Base-by-base conservation (phyloP, 2,329 filamentous ascomycete genomes). In the Fusarium palustre region DNA sequence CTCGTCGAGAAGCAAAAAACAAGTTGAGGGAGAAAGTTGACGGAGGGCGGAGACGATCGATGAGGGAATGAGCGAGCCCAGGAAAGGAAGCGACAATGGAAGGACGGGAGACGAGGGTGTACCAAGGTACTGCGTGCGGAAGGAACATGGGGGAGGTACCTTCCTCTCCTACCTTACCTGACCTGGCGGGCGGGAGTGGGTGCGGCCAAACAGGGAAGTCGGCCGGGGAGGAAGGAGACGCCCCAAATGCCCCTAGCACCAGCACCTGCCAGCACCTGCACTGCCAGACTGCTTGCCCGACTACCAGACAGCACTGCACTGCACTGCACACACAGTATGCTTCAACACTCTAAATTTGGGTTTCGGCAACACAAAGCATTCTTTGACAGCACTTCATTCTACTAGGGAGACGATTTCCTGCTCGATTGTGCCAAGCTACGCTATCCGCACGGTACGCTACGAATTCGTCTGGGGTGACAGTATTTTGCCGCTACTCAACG, bases 21-120 rank as follows among this genome's bases (percentile, higher is more conserved):
- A 66, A 74, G 69, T 66, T 66, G 68, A 73, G 72, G 69, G 65
- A 65, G 72, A 73, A 76, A 75, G 74, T 73, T 76, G 73, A 75
- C 74, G 74, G 71, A 69, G 68, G 70, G 75, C 74, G 74, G 75
- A 77, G 75, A 76, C 72, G 72, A 73, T 76, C 72, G 72, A 73
- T 76, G 72, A 74, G 70, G 74, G 74, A 76, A 72, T 69, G 73
- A 71, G 67, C 62, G 65, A 73, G 67, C 62, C 66, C 54, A 73
- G 64, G 61, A 71, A 70, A 66, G 48, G 48, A 71, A 72, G 68
- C 66, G 49, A 59, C 59, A 46, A 52, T 52, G 34, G 48, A 52
- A 64, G 59, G 41, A 65, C 60, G 62, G 62, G 64, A 70, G 68
- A 68, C 68, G 70, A 74, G 73, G 69, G 69, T 72, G 75, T 76